These are phyloP conservation scores for Rasamsonia emersonii DNA, from an alignment of 2,329 filamentous ascomycete species.

Conservation along the genomic window DNA sequence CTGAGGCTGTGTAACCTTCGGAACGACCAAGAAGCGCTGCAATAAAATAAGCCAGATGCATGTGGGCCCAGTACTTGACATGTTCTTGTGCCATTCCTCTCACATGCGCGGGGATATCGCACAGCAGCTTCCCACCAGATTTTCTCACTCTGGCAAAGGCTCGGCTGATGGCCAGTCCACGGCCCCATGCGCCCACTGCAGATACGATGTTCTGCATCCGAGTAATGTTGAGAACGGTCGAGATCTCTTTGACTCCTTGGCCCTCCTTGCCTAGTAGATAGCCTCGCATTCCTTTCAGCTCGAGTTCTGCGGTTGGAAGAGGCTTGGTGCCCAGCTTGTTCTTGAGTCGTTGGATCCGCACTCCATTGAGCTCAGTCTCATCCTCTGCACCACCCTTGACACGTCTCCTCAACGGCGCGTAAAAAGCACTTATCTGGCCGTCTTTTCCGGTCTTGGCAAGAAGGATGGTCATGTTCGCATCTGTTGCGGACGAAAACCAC, in stretches of 20 bases:
- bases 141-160: conserved; percentile 33
- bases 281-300: conserved; percentile 53
- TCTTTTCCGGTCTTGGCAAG: conserved; percentile 49
- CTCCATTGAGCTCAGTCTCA: conserved; percentile 50
- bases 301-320: conserved; percentile 64
- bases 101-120: conserved; percentile 34
- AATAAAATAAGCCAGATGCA: conserved; percentile 30
- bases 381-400: conserved; percentile 8
- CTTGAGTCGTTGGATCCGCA: conserved; percentile 61
- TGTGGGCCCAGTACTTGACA: conserved; percentile 29
- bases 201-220: conserved; percentile 35
- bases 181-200: conserved; percentile 28
- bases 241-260: conserved; percentile 59
- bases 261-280: conserved; percentile 61
- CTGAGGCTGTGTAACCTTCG: conserved; percentile 18
- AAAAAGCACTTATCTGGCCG: conserved; percentile 51
- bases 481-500: conserved; percentile 59
- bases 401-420: conserved; percentile 50
- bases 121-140: conserved; percentile 28
- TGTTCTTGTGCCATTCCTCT: conserved; percentile 29
- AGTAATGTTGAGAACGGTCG: conserved; percentile 60
- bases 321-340: conserved; percentile 63
- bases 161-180: conserved; percentile 32
- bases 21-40: conserved; percentile 25
- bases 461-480: conserved; percentile 55